A percentile compares a stretch with the other conserved stretches of the same genome.
phyloP scores from a whole-genome alignment of 192 early-diverging fungal genomes.

The Obelidium mucronatum region DNA sequence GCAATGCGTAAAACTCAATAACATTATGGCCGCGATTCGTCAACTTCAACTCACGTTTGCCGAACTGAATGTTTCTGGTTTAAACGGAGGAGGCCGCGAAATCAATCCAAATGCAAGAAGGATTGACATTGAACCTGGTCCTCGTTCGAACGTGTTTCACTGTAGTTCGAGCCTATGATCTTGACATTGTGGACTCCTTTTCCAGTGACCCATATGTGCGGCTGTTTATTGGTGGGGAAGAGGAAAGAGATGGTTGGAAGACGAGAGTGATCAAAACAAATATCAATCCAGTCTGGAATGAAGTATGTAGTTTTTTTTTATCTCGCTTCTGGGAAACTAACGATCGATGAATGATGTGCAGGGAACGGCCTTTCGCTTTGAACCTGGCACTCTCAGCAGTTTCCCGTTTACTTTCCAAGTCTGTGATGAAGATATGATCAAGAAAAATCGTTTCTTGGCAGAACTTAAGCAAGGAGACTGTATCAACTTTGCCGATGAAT shows the following conservation, averaged over 20 bases:
- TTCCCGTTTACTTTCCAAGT: slow-evolving; percentile 50
- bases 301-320: slow-evolving; percentile 35
- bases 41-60: slow-evolving; percentile 46
- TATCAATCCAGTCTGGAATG: slow-evolving; percentile 60
- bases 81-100: neutral
- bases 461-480: neutral
- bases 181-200: slow-evolving; percentile 43
- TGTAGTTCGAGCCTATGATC: slow-evolving; percentile 46
- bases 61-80: slow-evolving; percentile 32
- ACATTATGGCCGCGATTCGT: slow-evolving; percentile 49
- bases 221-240: slow-evolving; percentile 32
- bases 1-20: slow-evolving; percentile 60
- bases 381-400: no score
- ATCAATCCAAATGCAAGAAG: neutral
- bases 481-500: slow-evolving; percentile 25
- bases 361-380: no score
- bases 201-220: slow-evolving; percentile 53
- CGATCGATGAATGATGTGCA: no score
- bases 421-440: slow-evolving; percentile 45
- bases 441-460: slow-evolving; percentile 3
- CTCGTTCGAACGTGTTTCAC: no score
- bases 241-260: no score
- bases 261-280: slow-evolving; percentile 39
- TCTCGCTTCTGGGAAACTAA: no score
- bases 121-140: neutral